Evolutionary conservation across 2,329 filamentous ascomycete genomes (phyloP).

Genomic region (Penicillium sp.): DNA sequence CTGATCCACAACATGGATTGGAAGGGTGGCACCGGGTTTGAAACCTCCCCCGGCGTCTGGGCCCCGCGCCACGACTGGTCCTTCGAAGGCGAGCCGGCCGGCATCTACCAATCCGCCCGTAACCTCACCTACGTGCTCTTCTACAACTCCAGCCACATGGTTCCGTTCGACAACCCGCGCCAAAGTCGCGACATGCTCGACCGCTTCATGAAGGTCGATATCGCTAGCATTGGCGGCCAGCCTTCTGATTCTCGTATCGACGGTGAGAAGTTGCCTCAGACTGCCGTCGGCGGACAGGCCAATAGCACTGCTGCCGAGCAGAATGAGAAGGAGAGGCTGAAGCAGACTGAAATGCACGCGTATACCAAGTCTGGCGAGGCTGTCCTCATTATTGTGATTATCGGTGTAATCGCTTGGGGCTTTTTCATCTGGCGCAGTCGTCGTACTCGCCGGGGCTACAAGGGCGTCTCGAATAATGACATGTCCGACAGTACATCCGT

Average conservation of each 20-base stretch:
- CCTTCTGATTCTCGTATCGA: constrained; percentile 74
- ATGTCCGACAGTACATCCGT: constrained; percentile 30
- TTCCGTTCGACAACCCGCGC: constrained; percentile 83
- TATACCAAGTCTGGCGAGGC: constrained; percentile 82
- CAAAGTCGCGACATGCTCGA: constrained; percentile 92
- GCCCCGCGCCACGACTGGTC: constrained; percentile 90
- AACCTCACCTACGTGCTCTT: constrained; percentile 94
- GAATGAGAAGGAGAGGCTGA: constrained; percentile 62
- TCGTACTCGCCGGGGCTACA: constrained; percentile 39
- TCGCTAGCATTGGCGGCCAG: constrained; percentile 71
- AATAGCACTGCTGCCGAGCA: constrained; percentile 61
- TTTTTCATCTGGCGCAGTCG: constrained; percentile 56
- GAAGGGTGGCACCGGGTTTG: constrained; percentile 87
- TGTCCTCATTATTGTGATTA: constrained; percentile 69
- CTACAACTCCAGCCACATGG: constrained; percentile 96
- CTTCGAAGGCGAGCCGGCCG: constrained; percentile 78
- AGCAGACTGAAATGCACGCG: constrained; percentile 77
- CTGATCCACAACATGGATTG: constrained; percentile 84
- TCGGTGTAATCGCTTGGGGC: constrained; percentile 66
- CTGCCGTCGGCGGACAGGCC: constrained; percentile 64
- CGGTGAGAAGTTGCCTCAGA: constrained; percentile 71
- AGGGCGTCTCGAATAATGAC: constrained; percentile 38
- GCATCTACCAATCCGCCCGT: constrained; percentile 86
- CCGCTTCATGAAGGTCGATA: constrained; percentile 88
- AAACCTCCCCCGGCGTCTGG: constrained; percentile 74